Conservation (phyloP, 2,329 filamentous ascomycete species). For the Neoscytalidium dimidiatum region DNA sequence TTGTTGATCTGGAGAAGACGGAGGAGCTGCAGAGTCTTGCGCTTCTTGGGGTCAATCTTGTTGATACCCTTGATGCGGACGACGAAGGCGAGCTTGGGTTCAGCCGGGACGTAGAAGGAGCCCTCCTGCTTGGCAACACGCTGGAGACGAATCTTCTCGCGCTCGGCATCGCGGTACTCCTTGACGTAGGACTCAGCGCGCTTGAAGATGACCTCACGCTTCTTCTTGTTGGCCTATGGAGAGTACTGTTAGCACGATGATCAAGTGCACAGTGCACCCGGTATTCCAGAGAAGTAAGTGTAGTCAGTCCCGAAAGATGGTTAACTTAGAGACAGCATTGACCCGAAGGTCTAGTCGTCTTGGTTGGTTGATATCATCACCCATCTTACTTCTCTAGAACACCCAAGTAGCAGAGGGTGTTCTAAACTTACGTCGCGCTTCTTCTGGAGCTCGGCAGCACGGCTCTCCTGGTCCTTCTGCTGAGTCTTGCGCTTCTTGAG, state of each 20-base stretch:
- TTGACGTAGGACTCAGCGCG: constrained; percentile 99
- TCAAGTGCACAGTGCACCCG: constrained; percentile 27
- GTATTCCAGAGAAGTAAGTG: constrained; percentile 32
- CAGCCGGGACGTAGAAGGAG: constrained; percentile 89
- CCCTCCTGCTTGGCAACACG: constrained; percentile 90
- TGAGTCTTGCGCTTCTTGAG: constrained; percentile 99
- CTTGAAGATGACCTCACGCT: constrained; percentile 99
- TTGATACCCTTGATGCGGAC: constrained; percentile 99
- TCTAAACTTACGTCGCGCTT: constrained; percentile 78
- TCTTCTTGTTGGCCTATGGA: constrained; percentile 91
- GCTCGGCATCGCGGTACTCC: constrained; percentile 98
- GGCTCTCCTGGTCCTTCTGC: constrained; percentile 97
- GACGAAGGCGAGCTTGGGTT: constrained; percentile 96
- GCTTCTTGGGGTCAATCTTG: constrained; percentile 99
- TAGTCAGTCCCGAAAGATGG: constrained; percentile 99
- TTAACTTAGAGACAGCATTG: constrained; percentile 98
- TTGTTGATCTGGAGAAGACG: constrained; percentile 99
- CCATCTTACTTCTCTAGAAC: constrained; percentile 36
- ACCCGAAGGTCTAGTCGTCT: constrained; percentile 87
- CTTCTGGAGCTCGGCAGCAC: constrained; percentile 76
- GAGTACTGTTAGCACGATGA: constrained; percentile 35
- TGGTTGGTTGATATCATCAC: constrained; percentile 88
- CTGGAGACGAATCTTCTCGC: constrained; percentile 93
- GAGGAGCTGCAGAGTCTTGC: constrained; percentile 99
- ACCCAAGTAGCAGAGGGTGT: background rate